A percentile compares a stretch with the other conserved stretches of the same genome.
Conservation (phyloP, 2,329 filamentous ascomycete species). For the Hymenoscyphus scutula region DNA sequence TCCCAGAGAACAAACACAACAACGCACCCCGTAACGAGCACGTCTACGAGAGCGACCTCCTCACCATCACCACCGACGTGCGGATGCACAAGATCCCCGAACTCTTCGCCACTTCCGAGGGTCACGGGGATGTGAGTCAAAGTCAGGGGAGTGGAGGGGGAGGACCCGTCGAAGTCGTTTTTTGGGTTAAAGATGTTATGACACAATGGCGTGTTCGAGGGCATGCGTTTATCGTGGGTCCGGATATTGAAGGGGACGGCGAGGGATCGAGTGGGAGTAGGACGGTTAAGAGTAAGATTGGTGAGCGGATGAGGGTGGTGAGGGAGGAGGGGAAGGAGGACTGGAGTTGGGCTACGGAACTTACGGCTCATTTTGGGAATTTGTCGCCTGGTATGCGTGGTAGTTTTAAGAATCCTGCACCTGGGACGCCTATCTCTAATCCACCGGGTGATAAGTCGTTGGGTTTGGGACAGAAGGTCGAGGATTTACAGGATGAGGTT, state of each 20-base stretch:
- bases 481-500: slow-evolving; percentile 57
- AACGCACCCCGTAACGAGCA: slow-evolving; percentile 67
- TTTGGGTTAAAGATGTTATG: slow-evolving; percentile 69
- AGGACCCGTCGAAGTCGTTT: slow-evolving; percentile 75
- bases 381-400: slow-evolving; percentile 77
- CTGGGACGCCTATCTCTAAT: slow-evolving; percentile 59
- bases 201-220: slow-evolving; percentile 87
- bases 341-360: slow-evolving; percentile 74
- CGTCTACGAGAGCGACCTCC: slow-evolving; percentile 72
- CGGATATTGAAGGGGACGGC: slow-evolving; percentile 57
- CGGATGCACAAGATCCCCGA: slow-evolving; percentile 82
- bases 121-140: slow-evolving; percentile 40
- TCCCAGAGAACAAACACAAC: slow-evolving; percentile 72
- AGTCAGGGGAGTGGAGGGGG: slow-evolving; percentile 59
- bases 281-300: slow-evolving; percentile 59
- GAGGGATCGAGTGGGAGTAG: slow-evolving; percentile 49
- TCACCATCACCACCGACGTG: slow-evolving; percentile 82
- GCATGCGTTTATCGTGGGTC: slow-evolving; percentile 69
- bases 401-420: slow-evolving; percentile 65
- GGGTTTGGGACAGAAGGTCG: slow-evolving; percentile 60
- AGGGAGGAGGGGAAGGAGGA: slow-evolving; percentile 32
- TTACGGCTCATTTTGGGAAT: slow-evolving; percentile 90
- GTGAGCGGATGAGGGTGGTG: slow-evolving; percentile 60
- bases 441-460: slow-evolving; percentile 44
- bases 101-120: slow-evolving; percentile 54